These are phyloP conservation scores for Kluyveromyces nonfermentans DNA, from an alignment of 805 yeast species.

Conservation along the genomic window DNA sequence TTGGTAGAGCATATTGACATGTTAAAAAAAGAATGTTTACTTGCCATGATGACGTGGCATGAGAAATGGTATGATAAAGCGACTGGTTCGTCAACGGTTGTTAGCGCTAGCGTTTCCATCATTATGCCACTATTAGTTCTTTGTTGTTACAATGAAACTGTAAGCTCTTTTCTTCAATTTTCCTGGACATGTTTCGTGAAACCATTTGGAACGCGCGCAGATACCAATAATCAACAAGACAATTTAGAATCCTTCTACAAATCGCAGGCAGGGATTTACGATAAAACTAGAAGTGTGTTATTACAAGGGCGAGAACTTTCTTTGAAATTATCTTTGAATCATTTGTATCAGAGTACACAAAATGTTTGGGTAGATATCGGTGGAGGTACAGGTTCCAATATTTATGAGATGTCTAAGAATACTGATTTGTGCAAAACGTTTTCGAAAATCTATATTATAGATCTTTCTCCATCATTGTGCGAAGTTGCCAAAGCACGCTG, in stretches of 20 bases:
- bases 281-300: conserved; percentile 54
- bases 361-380: conserved; percentile 75
- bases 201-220: conserved; percentile 18
- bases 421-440: conserved; percentile 33
- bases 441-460: conserved; percentile 61
- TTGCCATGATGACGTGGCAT: not conserved
- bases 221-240: conserved; percentile 21
- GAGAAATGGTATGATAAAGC: not conserved
- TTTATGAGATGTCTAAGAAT: conserved; percentile 60
- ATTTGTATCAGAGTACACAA: conserved; percentile 36
- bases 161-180: conserved; percentile 12
- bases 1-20: not conserved
- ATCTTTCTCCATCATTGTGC: conserved; percentile 68
- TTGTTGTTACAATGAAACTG: not conserved
- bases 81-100: conserved; percentile 1
- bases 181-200: conserved; percentile 30
- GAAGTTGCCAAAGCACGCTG: conserved; percentile 59
- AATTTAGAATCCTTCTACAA: conserved; percentile 56
- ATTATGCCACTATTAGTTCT: not conserved
- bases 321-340: conserved; percentile 48
- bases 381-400: conserved; percentile 80
- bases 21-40: not conserved
- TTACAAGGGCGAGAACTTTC: conserved; percentile 66
- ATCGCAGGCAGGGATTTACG: conserved; percentile 71
- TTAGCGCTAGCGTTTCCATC: not conserved